Evolutionary conservation across 345 rosid genomes (phyloP), one percentile per base, ranked within the genome.

Genomic region (Pelargonium nanum): DNA sequence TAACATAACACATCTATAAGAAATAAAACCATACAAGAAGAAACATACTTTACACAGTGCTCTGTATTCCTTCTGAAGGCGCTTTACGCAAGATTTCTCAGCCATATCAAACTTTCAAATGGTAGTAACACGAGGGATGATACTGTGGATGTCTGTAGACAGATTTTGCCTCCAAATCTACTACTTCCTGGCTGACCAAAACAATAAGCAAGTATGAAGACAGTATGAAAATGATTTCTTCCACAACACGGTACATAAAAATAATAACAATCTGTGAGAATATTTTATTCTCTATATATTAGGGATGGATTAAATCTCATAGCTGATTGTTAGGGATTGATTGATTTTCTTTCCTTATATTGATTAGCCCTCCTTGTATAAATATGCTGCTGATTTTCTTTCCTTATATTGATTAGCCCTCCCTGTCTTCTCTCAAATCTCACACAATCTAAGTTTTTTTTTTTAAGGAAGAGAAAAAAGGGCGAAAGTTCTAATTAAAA

Each of bases 41-140:
- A 40, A 17, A 44, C 77, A 56, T 77, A 93, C 99, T 76, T 89
- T 93, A 77, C 96, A 89, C 28, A 93, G 95, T 28, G 96, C 86
- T 79, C 97, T 87, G 68, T 78, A 93, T 73, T 93, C 99, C 86
- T 90, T 88, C 73, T 93, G 99, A 58, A 90, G 95, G 55, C 99
- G 97, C 77, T 81, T 87, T 26, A 87, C 81, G 65, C 98, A 92
- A 10, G 94, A 78, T 80, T 84, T 90, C 65, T 86, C 99, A 22
- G 97, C 97, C 99, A 93, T 93, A 53, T 52, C 32, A 52, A 55
- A 54, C 69, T 64, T 62, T 24, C 57, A 65, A 58, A 30, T 52
- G 4, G 26, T 19, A 44, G 19, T 54, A 54, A 59, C 26, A 44
- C 30, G 55, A 40, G 15, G 13, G 15, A 40, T 40, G 9, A 2